Conservation (phyloP, 1,139 yeast species). For the Yamadazyma sp. region DNA sequence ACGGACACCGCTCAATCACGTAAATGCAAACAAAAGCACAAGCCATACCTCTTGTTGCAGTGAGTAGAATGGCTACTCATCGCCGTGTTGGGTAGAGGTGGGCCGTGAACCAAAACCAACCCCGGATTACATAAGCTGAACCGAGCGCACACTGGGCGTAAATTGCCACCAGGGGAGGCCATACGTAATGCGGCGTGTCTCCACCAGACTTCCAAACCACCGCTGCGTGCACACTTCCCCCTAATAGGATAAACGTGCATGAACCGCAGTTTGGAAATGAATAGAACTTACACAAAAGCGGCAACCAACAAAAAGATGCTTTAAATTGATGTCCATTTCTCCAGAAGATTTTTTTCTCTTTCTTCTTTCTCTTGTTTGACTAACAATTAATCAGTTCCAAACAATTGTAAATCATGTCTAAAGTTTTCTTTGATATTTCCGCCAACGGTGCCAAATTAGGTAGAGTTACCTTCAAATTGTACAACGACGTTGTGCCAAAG, state of each 20-base stretch:
- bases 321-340: constrained; percentile 7
- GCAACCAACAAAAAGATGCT: background rate
- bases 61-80: no score
- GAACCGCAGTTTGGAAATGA: background rate
- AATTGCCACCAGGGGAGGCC: no score
- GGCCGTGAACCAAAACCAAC: no score
- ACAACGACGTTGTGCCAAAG: constrained; percentile 95
- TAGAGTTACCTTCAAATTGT: constrained; percentile 55
- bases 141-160: no score
- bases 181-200: no score
- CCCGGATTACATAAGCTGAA: background rate
- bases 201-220: no score
- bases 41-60: no score
- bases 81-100: no score
- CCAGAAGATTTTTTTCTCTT: background rate
- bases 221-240: background rate
- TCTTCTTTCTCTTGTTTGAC: no score
- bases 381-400: background rate
- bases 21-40: no score
- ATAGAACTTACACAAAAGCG: constrained; percentile 3
- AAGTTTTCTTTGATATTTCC: constrained; percentile 77
- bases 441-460: constrained; percentile 54
- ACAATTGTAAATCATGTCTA: constrained; percentile 38
- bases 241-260: background rate
- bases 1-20: no score